Base-by-base conservation (phyloP, 495 filamentous ascomycete species). In the Cairneyella variabilis region DNA sequence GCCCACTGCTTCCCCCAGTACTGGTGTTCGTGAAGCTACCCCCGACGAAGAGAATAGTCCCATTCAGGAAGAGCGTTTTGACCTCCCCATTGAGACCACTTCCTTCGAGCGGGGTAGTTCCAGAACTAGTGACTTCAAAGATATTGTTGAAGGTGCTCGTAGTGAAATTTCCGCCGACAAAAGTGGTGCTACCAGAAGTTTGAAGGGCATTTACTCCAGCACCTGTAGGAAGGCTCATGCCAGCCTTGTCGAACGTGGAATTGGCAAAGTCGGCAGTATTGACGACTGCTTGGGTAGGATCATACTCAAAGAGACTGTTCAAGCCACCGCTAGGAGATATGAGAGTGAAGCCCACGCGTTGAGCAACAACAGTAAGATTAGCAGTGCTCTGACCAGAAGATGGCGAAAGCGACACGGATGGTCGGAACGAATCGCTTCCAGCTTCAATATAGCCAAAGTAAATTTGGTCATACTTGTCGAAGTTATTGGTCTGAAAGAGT, bases 391-490 rank as follows among this genome's bases (percentile, higher is more conserved):
- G 89, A 22, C 78, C 82, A 12, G 77, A 56, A 17, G 76, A 66
- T 10, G 92, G 88, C 1, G 83, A 74, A 47, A 99, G 71, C 2
- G 89, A 96, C 45, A 99, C 83, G 16, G 76, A 78, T 22, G 93
- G 90, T 18, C 85, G 81, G 71, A 97, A 97, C 18, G 75, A 76
- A 57, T 74, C 75, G 27, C 82, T 85, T 56, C 75, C 84, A 25
- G 82, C 83, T 62, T 97, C 90, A 50, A 99, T 82, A 54, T 78
- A 79, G 7, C 91, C 95, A 52, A 81, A 83, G 66, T 91, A 96
- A 53, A 97, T 82, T 50, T 84, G 82, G 62, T 97, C 95, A 58
- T 93, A 96, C 69, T 97, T 99, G 71, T 96, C 90, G 63, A 84
- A 89, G 58, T 90, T 71, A 68, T 97, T 97, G 16, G 90, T 96